Percentiles rank a stretch among this genome's conserved stretches.
These are phyloP conservation scores for Kregervanrija fluxuum DNA, from an alignment of 805 yeast species.

Conservation along the genomic window DNA sequence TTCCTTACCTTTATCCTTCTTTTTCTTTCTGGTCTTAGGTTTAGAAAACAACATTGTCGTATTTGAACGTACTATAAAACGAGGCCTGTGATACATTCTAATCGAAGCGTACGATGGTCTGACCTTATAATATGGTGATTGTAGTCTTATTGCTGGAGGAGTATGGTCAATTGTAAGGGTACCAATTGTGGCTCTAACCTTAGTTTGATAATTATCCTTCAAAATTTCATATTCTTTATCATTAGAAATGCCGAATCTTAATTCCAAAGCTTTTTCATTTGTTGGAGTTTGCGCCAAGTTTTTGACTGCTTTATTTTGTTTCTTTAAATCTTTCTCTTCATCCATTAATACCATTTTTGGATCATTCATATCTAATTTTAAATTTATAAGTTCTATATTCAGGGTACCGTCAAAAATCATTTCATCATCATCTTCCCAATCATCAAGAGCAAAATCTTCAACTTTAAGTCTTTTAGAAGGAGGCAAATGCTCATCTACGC, in stretches of 20 bases:
- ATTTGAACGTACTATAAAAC: constrained; percentile 71
- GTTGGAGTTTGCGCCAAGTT: constrained; percentile 39
- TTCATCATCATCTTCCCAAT: constrained; percentile 55
- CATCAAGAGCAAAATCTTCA: constrained; percentile 34
- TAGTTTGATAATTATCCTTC: constrained; percentile 81
- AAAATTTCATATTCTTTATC: constrained; percentile 79
- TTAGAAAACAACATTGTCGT: constrained; percentile 69
- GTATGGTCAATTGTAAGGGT: constrained; percentile 88
- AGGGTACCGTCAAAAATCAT: constrained; percentile 66
- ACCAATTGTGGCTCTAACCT: constrained; percentile 88
- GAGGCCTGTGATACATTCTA: constrained; percentile 75
- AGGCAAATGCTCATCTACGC: constrained; percentile 18
- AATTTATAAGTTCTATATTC: constrained; percentile 26
- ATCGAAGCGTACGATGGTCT: constrained; percentile 57
- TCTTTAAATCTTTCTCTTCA: constrained; percentile 19
- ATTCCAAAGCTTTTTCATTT: constrained; percentile 44
- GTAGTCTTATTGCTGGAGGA: constrained; percentile 77
- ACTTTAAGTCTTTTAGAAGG: constrained; percentile 21
- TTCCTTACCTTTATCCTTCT: constrained; percentile 82
- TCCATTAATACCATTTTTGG: constrained; percentile 66
- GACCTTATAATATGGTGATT: constrained; percentile 87
- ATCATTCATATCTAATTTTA: constrained; percentile 80
- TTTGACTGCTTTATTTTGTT: constrained; percentile 9
- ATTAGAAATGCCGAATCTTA: constrained; percentile 78
- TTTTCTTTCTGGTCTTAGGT: constrained; percentile 71